Evolutionary conservation across 2,329 filamentous ascomycete species (phyloP).

Genomic region (Penicillium sp.): DNA sequence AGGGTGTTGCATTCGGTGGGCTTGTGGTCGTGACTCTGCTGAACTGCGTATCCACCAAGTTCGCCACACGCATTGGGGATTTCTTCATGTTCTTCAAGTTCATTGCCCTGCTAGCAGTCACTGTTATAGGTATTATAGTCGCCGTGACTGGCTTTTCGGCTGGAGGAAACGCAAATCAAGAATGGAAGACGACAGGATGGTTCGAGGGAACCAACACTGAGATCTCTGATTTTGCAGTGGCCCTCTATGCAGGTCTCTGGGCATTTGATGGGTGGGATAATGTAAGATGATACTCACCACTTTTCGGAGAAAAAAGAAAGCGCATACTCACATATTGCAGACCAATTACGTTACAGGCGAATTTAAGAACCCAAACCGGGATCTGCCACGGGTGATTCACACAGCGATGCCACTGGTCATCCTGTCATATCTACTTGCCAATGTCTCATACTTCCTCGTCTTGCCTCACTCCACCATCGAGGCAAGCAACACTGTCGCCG

Average conservation of each 20-base stretch:
- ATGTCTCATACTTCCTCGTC: constrained; percentile 91
- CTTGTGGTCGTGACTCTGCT: constrained; percentile 74
- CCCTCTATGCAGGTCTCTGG: constrained; percentile 93
- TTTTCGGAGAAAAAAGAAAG: neutral
- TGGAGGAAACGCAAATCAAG: constrained; percentile 69
- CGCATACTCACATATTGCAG: constrained; percentile 35
- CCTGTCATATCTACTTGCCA: constrained; percentile 82
- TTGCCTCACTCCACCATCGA: constrained; percentile 78
- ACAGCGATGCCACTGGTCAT: constrained; percentile 96
- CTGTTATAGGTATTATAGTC: constrained; percentile 83
- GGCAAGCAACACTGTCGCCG: constrained; percentile 89
- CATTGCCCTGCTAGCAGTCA: constrained; percentile 80
- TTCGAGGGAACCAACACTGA: constrained; percentile 81
- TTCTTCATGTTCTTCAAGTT: constrained; percentile 98
- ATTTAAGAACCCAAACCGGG: constrained; percentile 85
- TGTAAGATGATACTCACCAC: constrained; percentile 53
- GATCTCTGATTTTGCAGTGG: constrained; percentile 85
- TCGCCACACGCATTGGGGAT: constrained; percentile 85
- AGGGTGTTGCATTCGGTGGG: constrained; percentile 76
- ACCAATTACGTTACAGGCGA: constrained; percentile 98
- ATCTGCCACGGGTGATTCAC: constrained; percentile 92
- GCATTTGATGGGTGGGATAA: constrained; percentile 99
- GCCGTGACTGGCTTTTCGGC: constrained; percentile 80
- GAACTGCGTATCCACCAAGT: constrained; percentile 86
- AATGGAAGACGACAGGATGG: constrained; percentile 88